Conservation (phyloP, 441 rosid genomes). For the Breynia disticha region DNA sequence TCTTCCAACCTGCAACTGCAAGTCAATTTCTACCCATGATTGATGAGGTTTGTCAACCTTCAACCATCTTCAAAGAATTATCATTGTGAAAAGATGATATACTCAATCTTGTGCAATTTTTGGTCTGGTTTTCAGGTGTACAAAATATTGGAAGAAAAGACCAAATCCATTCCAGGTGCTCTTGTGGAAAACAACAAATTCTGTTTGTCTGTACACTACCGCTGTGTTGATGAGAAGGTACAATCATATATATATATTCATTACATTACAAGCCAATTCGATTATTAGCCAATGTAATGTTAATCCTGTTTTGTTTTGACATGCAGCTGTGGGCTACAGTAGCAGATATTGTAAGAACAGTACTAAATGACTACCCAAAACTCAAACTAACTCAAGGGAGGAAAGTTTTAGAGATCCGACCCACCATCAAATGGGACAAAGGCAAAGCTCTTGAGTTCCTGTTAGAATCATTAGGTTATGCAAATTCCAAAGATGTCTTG, state of each 20-base stretch:
- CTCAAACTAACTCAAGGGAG: slow-evolving; percentile 54
- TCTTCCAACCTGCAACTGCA: slow-evolving; percentile 67
- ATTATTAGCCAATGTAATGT: no score
- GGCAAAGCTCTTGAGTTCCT: slow-evolving; percentile 77
- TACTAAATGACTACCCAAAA: slow-evolving; percentile 48
- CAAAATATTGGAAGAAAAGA: slow-evolving; percentile 44
- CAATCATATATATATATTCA: background rate
- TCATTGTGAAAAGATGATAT: background rate
- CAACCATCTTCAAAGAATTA: slow-evolving; percentile 11
- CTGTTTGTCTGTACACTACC: slow-evolving; percentile 65
- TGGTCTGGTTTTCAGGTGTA: slow-evolving; percentile 37
- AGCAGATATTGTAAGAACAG: slow-evolving; percentile 42
- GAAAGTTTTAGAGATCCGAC: slow-evolving; percentile 71
- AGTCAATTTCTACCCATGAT: slow-evolving; percentile 56
- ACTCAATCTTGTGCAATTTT: background rate
- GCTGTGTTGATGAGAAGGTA: slow-evolving; percentile 67
- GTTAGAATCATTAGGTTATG: slow-evolving; percentile 63
- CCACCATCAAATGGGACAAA: slow-evolving; percentile 72
- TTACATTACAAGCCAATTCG: no score
- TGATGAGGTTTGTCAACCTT: slow-evolving; percentile 35
- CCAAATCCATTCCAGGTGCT: slow-evolving; percentile 59
- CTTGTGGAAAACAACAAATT: slow-evolving; percentile 75
- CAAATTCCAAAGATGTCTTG: slow-evolving; percentile 47
- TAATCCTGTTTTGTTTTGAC: no score
- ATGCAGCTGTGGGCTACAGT: slow-evolving; percentile 62